phyloP scores from a whole-genome alignment of 495 filamentous ascomycete species.

The Penicillium subrubescens region DNA sequence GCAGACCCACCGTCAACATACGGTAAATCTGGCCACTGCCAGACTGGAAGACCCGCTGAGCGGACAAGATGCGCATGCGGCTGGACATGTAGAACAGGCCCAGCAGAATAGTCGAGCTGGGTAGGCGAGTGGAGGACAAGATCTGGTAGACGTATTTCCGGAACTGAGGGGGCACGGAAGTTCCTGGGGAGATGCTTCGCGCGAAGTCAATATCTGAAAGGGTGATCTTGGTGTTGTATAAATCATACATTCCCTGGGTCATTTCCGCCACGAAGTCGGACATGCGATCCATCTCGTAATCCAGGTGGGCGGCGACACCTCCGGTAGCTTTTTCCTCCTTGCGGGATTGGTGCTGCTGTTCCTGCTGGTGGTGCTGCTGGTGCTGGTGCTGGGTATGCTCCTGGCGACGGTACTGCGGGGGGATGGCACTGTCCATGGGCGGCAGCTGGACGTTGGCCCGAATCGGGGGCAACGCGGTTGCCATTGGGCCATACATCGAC shows the following conservation, averaged over 20 bases:
- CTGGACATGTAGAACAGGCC: conserved; percentile 88
- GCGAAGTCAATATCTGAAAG: conserved; percentile 72
- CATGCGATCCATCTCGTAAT: conserved; percentile 99
- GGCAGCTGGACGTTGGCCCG: conserved; percentile 47
- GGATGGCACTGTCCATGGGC: conserved; percentile 46
- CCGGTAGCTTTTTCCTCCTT: conserved; percentile 65
- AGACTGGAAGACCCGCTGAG: conserved; percentile 54
- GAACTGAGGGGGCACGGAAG: conserved; percentile 72
- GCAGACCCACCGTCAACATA: conserved; percentile 83
- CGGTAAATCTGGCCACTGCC: conserved; percentile 80
- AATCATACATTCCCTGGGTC: conserved; percentile 78
- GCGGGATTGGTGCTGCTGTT: conserved; percentile 28
- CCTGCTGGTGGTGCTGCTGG: conserved; percentile 27
- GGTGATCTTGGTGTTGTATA: conserved; percentile 61
- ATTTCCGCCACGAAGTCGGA: conserved; percentile 96
- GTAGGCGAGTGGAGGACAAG: conserved; percentile 89
- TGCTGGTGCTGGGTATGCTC: conserved; percentile 33
- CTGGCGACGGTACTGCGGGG: conserved; percentile 48
- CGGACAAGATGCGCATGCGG: conserved; percentile 74
- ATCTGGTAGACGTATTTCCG: conserved; percentile 95
- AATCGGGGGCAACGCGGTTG: conserved; percentile 43
- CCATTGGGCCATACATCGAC: conserved; percentile 43
- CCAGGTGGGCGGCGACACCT: conserved; percentile 92
- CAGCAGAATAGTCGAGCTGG: conserved; percentile 91
- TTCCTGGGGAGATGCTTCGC: conserved; percentile 73